Conservation (phyloP, 768 basidiomycete species). For the Suillus alpinus region DNA sequence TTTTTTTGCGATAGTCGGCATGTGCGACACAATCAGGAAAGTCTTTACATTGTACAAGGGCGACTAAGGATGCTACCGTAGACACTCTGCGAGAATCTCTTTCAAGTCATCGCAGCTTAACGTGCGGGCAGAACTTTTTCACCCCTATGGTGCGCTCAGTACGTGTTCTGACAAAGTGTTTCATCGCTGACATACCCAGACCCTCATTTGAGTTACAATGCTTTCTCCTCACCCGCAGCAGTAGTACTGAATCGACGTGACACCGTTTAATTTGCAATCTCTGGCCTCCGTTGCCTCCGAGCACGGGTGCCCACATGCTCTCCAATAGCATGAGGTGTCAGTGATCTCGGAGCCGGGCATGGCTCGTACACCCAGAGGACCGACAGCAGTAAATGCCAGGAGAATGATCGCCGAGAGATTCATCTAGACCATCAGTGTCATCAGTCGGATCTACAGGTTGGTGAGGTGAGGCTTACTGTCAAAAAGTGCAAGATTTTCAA, state of each 20-base stretch:
- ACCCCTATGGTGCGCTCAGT: neutral
- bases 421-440: neutral
- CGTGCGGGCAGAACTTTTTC: neutral
- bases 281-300: neutral
- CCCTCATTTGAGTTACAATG: neutral
- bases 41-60: too few species aligned
- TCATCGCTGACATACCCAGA: neutral
- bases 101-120: too few species aligned
- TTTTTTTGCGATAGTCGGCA: too few species aligned
- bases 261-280: slow-evolving; percentile 1
- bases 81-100: too few species aligned
- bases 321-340: neutral
- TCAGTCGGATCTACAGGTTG: neutral
- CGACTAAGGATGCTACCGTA: too few species aligned
- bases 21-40: too few species aligned
- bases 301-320: neutral
- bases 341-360: neutral
- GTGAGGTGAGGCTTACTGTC: neutral
- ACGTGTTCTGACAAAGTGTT: neutral
- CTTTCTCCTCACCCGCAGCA: neutral
- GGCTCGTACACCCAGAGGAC: too few species aligned
- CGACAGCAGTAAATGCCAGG: neutral
- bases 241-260: neutral
- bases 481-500: neutral
- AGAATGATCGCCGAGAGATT: neutral